These are phyloP conservation scores for Tulasnella calospora DNA, from an alignment of 768 basidiomycete species.

Conservation along the genomic window DNA sequence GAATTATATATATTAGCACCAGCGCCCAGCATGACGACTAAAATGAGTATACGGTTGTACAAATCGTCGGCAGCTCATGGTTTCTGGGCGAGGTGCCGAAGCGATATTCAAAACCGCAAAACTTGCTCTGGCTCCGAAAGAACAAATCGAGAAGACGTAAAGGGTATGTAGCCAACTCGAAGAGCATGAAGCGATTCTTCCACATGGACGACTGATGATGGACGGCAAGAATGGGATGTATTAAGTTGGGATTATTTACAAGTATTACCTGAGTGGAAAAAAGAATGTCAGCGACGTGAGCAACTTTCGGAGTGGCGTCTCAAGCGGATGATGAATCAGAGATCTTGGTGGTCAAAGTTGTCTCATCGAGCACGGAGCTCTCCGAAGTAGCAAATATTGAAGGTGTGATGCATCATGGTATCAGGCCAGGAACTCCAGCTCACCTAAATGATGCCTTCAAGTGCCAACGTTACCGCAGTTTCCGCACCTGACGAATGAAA, in stretches of 20 bases:
- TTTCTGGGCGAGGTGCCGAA: too few relatives aligned
- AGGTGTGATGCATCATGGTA: conserved; percentile 43
- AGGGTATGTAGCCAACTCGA: background rate
- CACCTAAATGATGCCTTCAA: background rate
- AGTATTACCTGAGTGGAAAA: background rate
- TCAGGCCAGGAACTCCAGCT: conserved; percentile 27
- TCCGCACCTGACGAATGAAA: background rate
- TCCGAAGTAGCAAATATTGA: conserved; percentile 90
- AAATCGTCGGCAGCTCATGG: too few relatives aligned
- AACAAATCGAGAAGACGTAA: background rate
- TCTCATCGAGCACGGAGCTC: conserved; percentile 63
- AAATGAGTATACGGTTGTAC: too few relatives aligned
- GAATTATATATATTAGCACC: too few relatives aligned
- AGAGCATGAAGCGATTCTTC: background rate
- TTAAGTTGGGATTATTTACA: background rate
- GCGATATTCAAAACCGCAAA: background rate
- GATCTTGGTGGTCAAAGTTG: conserved; percentile 46
- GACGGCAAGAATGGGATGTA: background rate
- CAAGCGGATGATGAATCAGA: background rate
- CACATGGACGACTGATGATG: background rate
- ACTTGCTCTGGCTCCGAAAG: background rate
- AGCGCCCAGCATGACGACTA: too few relatives aligned
- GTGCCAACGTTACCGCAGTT: background rate
- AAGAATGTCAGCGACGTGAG: background rate
- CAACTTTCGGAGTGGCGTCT: background rate